Percentiles rank a stretch among this genome's conserved stretches.
Evolutionary conservation across 257 asterid genomes (phyloP).

Genomic region (Solanum piurae): DNA sequence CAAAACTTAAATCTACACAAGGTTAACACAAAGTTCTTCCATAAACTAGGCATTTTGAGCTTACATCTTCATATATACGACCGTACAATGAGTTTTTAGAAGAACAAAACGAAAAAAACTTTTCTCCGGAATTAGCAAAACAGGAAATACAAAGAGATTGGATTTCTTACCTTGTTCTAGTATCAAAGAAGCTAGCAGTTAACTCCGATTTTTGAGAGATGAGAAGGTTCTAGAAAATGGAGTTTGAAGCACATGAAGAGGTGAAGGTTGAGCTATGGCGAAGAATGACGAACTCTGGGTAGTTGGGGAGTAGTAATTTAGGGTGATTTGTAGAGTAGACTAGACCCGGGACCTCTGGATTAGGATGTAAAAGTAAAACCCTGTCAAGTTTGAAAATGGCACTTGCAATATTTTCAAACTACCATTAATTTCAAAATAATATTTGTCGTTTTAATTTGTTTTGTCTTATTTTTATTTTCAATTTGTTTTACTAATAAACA

Average conservation of each 20-base stretch:
- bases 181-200: background rate
- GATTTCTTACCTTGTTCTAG: background rate
- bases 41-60: background rate
- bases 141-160: background rate
- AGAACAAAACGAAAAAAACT: background rate
- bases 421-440: background rate
- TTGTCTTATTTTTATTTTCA: too few species aligned
- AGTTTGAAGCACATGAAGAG: background rate
- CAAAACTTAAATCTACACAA: background rate
- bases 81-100: background rate
- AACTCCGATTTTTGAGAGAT: background rate
- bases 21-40: background rate
- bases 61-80: background rate
- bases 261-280: background rate
- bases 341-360: background rate
- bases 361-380: background rate
- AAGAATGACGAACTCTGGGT: background rate
- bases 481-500: too few species aligned
- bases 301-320: background rate
- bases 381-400: background rate
- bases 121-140: background rate
- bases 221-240: background rate
- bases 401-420: background rate
- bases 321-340: background rate
- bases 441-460: fast-evolving